phyloP scores from a whole-genome alignment of 2,329 filamentous ascomycete genomes.

The Nigrograna mackinnonii region DNA sequence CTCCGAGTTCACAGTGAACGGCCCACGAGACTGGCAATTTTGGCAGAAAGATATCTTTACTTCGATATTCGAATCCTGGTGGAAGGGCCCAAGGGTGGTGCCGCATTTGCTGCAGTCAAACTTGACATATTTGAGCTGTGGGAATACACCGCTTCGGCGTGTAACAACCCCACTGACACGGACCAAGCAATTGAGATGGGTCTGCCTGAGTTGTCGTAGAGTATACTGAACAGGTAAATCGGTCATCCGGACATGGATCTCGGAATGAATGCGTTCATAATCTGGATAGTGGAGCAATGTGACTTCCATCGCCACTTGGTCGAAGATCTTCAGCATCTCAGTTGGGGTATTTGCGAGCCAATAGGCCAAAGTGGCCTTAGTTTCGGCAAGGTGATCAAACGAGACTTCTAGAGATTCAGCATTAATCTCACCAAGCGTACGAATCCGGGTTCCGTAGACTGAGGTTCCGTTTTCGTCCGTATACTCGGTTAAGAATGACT shows the following conservation, averaged over 20 bases:
- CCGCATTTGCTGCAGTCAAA: constrained; percentile 96
- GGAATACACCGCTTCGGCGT: constrained; percentile 90
- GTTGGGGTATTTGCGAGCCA: constrained; percentile 94
- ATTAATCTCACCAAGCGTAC: constrained; percentile 95
- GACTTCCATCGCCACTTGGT: constrained; percentile 95
- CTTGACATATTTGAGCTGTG: constrained; percentile 97
- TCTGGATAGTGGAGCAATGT: constrained; percentile 95
- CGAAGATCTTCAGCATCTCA: constrained; percentile 95
- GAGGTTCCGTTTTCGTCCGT: constrained; percentile 87
- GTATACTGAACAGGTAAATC: constrained; percentile 95
- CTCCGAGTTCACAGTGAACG: constrained; percentile 94
- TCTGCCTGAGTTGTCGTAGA: constrained; percentile 90
- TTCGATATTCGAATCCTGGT: constrained; percentile 94
- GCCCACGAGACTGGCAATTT: constrained; percentile 91
- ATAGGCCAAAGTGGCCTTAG: constrained; percentile 92
- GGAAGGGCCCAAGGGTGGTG: constrained; percentile 89
- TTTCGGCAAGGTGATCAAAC: constrained; percentile 86
- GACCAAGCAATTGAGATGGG: constrained; percentile 93
- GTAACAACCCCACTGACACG: constrained; percentile 95
- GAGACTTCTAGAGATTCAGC: constrained; percentile 95
- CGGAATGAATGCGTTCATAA: constrained; percentile 95
- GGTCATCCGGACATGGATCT: constrained; percentile 96
- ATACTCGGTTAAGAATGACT: constrained; percentile 94
- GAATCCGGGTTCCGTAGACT: constrained; percentile 92
- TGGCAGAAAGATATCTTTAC: constrained; percentile 97